Conservation (phyloP, 2,329 filamentous ascomycete species). For the Exophiala viscosa region DNA sequence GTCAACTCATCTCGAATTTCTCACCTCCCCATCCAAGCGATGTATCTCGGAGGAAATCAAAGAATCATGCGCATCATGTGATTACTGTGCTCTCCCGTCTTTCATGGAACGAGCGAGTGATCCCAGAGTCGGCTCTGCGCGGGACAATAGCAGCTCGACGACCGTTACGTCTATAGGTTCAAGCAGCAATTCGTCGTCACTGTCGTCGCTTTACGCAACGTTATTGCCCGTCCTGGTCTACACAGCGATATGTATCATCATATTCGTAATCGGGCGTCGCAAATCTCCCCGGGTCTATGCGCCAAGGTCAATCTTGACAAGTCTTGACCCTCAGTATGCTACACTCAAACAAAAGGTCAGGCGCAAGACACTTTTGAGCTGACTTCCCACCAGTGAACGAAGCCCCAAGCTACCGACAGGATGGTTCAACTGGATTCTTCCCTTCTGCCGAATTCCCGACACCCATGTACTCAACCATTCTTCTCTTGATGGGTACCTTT, state of each 20-base stretch:
- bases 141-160: conserved; percentile 37
- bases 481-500: conserved; percentile 86
- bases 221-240: conserved; percentile 53
- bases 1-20: too few relatives aligned
- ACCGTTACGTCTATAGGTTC: too few relatives aligned
- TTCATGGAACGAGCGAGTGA: conserved; percentile 29
- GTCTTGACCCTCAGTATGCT: conserved; percentile 49
- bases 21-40: too few relatives aligned
- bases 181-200: conserved; percentile 39
- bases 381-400: conserved; percentile 30
- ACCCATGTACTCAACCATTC: conserved; percentile 80
- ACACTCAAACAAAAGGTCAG: background rate
- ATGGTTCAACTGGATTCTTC: conserved; percentile 36
- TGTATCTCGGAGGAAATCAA: too few relatives aligned
- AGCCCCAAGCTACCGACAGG: conserved; percentile 31
- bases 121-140: conserved; percentile 43
- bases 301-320: conserved; percentile 51
- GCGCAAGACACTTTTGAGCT: background rate
- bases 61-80: too few relatives aligned
- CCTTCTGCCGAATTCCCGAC: conserved; percentile 34
- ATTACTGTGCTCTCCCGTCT: too few relatives aligned
- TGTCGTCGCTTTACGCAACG: conserved; percentile 47
- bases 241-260: conserved; percentile 47
- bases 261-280: conserved; percentile 51
- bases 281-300: conserved; percentile 54